Evolutionary conservation across 164 flowering plant species (phyloP), one percentile per base, ranked within the genome.

Genomic region (Sextonia rubra): DNA sequence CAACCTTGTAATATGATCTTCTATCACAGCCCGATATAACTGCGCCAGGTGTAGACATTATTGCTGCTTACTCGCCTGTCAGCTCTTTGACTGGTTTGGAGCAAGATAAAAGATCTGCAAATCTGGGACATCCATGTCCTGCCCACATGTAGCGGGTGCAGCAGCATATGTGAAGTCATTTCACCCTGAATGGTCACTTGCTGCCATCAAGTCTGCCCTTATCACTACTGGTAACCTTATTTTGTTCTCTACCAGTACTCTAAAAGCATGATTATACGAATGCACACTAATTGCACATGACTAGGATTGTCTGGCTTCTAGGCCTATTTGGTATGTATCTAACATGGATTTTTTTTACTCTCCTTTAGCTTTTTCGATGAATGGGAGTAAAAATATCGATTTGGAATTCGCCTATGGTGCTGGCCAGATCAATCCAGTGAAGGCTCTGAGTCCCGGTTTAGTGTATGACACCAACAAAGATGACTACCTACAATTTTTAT

Each of bases 61-160:
- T 92, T 11, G 95, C 97, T 27, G 91, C 86, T 7, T 92, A 71
- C 60, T 63, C 92, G 2, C 73, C 73, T 47, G 62, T 76, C 49
- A 55, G 76, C 14, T 22, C 86, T 0, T 3, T 84, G 15, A 77
- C 91, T 0, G 83, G 77, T 8, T 70, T 77, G 0, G 68, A 71
- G 1, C 65, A 15, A 47, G 77, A 75, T 27, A 24, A 56, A 5
- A 63, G 77, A 56, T n/a, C 49, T 2, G 69, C 26, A 37, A 15
- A 14, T 89, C 94, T 4, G 94, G 97, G 66, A 91, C 94, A 18
- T 91, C 97, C 55, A 91, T 89, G 94, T 80, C 94, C 47, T 83
- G 87, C 74, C 92, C 94, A 52, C 97, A 91, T 71, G 90, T 66
- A 87, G 69, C 69, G 12, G 65, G 70, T 2, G 88, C 90, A 1